phyloP scores from a whole-genome alignment of 163 green algal genomes.

The Scenedesmus sp. region DNA sequence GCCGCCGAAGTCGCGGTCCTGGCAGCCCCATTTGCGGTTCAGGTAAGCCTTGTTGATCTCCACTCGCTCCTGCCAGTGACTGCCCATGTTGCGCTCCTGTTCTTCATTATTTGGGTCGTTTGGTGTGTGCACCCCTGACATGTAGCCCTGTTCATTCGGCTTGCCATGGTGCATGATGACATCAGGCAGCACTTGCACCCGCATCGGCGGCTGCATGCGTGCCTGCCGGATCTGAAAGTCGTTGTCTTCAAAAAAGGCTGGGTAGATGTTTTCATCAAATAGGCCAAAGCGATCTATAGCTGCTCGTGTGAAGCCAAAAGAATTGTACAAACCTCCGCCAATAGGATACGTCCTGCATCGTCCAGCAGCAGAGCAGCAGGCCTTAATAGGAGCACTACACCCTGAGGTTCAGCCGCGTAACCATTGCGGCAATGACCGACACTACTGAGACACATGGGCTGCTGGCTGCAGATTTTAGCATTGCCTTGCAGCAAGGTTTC shows the following conservation, averaged over 20 bases:
- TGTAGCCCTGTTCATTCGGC: neutral
- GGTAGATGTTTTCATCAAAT: conserved; percentile 2
- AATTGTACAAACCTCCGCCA: neutral
- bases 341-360: neutral
- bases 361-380: too few relatives aligned
- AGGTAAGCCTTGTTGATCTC: neutral
- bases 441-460: too few relatives aligned
- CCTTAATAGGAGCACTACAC: too few relatives aligned
- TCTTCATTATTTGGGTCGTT: neutral
- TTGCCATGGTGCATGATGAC: neutral
- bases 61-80: neutral
- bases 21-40: neutral
- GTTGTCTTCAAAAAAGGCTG: neutral
- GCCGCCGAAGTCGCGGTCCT: neutral
- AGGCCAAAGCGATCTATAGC: neutral
- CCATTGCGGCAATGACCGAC: too few relatives aligned
- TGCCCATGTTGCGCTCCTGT: neutral
- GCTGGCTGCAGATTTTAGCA: too few relatives aligned
- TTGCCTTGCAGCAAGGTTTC: too few relatives aligned
- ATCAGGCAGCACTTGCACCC: neutral
- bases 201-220: neutral
- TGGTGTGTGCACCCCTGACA: neutral
- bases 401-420: too few relatives aligned
- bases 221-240: neutral
- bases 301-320: neutral